A percentile compares a stretch with the other conserved stretches of the same genome.
Conservation (phyloP, 2,329 filamentous ascomycete genomes). For the Neonectria coccinea region DNA sequence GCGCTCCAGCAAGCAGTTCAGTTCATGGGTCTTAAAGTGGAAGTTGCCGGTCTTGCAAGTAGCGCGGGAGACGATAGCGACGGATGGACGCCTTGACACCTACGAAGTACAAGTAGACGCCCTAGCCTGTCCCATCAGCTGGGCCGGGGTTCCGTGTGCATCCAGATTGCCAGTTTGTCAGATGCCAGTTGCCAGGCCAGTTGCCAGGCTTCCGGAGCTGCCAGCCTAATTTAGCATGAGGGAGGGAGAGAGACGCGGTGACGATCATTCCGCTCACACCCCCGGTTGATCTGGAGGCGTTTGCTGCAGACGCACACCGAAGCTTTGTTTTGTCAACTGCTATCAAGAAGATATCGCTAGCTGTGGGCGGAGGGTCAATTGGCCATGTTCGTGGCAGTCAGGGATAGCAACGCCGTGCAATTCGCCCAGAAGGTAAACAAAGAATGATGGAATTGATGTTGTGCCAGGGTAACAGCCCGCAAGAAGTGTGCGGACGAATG, state of each 20-base stretch:
- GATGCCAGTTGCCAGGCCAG: background rate
- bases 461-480: background rate
- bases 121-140: conserved; percentile 4
- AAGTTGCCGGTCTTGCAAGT: background rate
- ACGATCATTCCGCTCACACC: conserved; percentile 11
- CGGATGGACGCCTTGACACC: background rate
- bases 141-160: conserved; percentile 11
- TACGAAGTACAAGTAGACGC: no score
- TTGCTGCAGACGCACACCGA: background rate
- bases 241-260: conserved; percentile 8
- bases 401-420: background rate
- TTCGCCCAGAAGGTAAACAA: background rate
- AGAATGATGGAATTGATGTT: background rate
- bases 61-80: background rate
- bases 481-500: background rate
- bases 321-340: background rate
- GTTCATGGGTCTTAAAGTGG: background rate
- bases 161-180: no score
- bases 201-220: background rate
- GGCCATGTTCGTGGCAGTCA: background rate
- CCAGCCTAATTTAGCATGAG: conserved; percentile 18
- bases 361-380: background rate
- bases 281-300: background rate
- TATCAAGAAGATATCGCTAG: background rate
- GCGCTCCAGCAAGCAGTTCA: background rate